Conservation (phyloP, 805 yeast species). For the Babjeviella inositovora region DNA sequence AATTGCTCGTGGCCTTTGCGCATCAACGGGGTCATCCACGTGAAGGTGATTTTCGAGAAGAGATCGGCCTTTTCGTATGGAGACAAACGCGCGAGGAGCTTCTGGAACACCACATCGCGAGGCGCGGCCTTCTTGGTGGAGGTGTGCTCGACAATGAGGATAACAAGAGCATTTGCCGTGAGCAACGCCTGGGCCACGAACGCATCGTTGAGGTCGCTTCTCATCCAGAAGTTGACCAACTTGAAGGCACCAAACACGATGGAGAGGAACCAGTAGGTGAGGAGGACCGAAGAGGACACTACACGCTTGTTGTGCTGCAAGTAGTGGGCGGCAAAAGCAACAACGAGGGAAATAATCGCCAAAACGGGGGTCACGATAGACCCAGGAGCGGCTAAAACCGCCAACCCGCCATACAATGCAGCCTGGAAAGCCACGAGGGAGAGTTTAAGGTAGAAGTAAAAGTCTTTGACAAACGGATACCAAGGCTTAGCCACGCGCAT, state of each 20-base stretch:
- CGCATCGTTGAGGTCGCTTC: slow-evolving; percentile 10
- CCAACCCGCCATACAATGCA: slow-evolving; percentile 2
- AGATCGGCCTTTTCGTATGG: slow-evolving; percentile 43
- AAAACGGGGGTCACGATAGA: slow-evolving; percentile 16
- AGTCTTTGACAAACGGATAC: slow-evolving; percentile 8
- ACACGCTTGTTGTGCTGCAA: slow-evolving; percentile 53
- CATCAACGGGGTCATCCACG: slow-evolving; percentile 87
- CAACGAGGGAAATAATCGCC: slow-evolving; percentile 22
- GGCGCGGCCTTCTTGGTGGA: slow-evolving; percentile 16
- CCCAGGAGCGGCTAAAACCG: slow-evolving; percentile 5
- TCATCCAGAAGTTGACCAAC: slow-evolving; percentile 19
- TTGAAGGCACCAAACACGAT: slow-evolving; percentile 28
- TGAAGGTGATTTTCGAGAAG: slow-evolving; percentile 62
- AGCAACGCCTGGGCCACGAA: slow-evolving; percentile 13
- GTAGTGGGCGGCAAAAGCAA: slow-evolving; percentile 45
- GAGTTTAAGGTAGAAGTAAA: slow-evolving; percentile 1
- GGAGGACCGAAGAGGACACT: slow-evolving; percentile 50
- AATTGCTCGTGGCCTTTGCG: slow-evolving; percentile 52
- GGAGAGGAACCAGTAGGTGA: slow-evolving; percentile 63
- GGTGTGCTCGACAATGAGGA: slow-evolving; percentile 25
- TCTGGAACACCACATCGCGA: slow-evolving; percentile 13
- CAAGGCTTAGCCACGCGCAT: slow-evolving; percentile 5
- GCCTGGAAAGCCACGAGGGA: slow-evolving; percentile 5
- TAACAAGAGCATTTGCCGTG: slow-evolving; percentile 18
- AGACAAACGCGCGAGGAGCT: slow-evolving; percentile 17